Base-by-base conservation (phyloP, 2,329 filamentous ascomycete species). In the Aspergillus ochraceus region DNA sequence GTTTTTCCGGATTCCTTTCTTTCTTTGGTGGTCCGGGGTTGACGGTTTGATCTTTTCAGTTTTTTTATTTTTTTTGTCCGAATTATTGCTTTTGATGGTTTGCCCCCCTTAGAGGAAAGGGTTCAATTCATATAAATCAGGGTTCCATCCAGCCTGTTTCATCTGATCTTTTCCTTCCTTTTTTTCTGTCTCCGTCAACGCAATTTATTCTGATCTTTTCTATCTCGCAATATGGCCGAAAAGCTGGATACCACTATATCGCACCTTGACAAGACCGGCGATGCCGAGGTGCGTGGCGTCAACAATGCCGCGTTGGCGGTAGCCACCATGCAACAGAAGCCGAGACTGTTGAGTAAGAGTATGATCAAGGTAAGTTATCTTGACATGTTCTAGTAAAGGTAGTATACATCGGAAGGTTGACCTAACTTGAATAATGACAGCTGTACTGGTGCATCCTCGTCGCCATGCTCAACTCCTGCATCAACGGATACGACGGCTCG, bases 401-500 rank as follows among this genome's bases (percentile, higher is more conserved):
- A 8, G 26, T 29, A 29, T 29, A 9, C 26, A 29, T 29, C 26
- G 8, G 8, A 29, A 29, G 5, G 8, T 12, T 36, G 14, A 17
- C 11, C 32, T 2, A 17, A 12, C 32, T 36, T 12, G 14, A 36
- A 12, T 6, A 17, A 36, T 50, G 11, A 29, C 17, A 80, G 77
- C 70, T 80, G 17, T 80, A 80, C 61, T 60, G 71, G 30, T 76
- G 72, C 61, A 69, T 80, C 36, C 70, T 77, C 29, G 66, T 80
- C 22, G 78, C 78, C 10, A 80, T 76, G 6, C 69, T 80, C 24
- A 79, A 79, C 63, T 79, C 77, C 0, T 78, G 76, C 58, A 79
- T 80, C 62, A 81, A 81, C 62, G 80, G 80, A 29, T 82, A 81
- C 61, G 79, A 82, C 66, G 78, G 80, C n/a, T 79, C 76, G 9